phyloP scores from a whole-genome alignment of 345 rosid genomes.

The Viola odorata region DNA sequence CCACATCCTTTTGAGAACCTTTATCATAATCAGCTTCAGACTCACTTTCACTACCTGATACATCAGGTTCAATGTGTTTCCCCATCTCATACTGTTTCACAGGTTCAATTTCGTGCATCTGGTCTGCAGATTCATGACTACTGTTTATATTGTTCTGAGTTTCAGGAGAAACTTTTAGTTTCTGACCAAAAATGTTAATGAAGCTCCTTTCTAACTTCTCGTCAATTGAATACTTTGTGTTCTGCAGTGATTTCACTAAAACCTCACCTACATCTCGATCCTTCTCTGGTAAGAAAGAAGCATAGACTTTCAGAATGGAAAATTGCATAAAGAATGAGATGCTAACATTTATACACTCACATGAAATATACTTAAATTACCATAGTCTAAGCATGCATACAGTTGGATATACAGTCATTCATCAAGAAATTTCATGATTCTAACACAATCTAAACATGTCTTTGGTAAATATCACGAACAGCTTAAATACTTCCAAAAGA shows the following conservation, averaged over 20 bases:
- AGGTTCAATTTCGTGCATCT: constrained; percentile 35
- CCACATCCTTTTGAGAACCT: constrained; percentile 16
- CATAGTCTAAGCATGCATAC: too few species aligned
- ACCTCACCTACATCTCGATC: constrained; percentile 73
- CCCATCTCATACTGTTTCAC: constrained; percentile 23
- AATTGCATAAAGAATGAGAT: neutral
- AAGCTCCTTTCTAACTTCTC: constrained; percentile 77
- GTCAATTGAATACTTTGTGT: constrained; percentile 72
- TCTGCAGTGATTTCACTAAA: constrained; percentile 79
- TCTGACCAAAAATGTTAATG: constrained; percentile 59
- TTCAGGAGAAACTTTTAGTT: constrained; percentile 30
- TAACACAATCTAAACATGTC: too few species aligned
- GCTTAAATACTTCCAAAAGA: too few species aligned
- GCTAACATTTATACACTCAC: too few species aligned
- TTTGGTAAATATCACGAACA: too few species aligned
- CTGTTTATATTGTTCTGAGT: constrained; percentile 27
- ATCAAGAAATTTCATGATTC: too few species aligned
- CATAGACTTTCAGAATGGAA: neutral
- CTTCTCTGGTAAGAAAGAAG: constrained; percentile 45
- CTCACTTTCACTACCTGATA: constrained; percentile 26
- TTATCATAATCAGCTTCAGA: constrained; percentile 29
- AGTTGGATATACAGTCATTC: too few species aligned
- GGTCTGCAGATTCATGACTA: constrained; percentile 18
- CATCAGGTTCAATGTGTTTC: constrained; percentile 31
- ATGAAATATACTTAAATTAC: too few species aligned